Conservation (phyloP, 2,329 filamentous ascomycete genomes). For the Trichoderma sp. region DNA sequence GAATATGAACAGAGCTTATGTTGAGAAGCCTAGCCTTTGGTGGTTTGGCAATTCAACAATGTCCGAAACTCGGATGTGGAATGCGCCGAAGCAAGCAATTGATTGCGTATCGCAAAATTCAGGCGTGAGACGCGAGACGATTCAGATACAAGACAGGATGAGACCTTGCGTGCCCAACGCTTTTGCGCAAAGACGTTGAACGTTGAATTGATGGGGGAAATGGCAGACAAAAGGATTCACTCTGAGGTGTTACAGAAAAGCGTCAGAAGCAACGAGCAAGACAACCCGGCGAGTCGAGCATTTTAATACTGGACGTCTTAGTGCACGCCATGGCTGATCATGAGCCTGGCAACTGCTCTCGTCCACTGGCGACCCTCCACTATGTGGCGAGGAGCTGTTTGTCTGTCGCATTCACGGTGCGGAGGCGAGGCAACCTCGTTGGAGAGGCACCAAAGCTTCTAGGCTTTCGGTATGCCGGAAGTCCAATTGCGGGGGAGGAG, state of each 20-base stretch:
- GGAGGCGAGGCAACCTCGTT: conserved; percentile 17
- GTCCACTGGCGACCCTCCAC: conserved; percentile 38
- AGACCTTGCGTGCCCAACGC: conserved; percentile 3
- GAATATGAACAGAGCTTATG: neutral
- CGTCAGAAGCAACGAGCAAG: neutral
- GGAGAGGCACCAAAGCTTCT: conserved; percentile 2
- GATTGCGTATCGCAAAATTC: neutral
- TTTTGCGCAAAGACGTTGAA: neutral
- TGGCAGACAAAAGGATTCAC: neutral
- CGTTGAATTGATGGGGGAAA: neutral
- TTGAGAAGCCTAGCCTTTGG: neutral
- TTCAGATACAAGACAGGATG: conserved; percentile 14
- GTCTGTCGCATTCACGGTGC: neutral
- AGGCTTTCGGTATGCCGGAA: conserved; percentile 16
- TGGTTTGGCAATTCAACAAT: neutral
- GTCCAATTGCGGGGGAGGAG: conserved; percentile 21
- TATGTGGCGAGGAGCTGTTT: conserved; percentile 15
- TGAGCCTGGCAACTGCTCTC: conserved; percentile 22
- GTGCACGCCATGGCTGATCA: conserved; percentile 10
- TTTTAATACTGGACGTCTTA: conserved; percentile 12
- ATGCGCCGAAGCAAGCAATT: neutral
- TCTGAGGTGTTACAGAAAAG: neutral
- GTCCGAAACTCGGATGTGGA: neutral
- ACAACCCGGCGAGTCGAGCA: conserved; percentile 1
- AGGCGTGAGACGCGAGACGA: conserved; percentile 7